Base-by-base conservation (phyloP, 257 asterid species). In the Jacaranda copaia region DNA sequence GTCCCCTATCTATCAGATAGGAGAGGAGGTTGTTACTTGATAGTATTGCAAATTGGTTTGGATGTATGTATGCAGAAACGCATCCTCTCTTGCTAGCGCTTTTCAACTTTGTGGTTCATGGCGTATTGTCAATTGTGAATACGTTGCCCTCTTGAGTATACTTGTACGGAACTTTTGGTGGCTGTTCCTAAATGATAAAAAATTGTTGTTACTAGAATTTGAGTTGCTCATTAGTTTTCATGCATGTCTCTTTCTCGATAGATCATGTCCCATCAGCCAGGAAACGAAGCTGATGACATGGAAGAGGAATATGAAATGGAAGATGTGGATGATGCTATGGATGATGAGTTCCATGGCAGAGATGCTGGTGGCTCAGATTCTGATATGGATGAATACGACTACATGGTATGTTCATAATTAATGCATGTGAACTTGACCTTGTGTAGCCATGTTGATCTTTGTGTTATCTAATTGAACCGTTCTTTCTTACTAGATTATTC, bases 231-330 rank as follows among this genome's bases (percentile, higher is more conserved):
- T 45, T 68, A 43, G 43, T 36, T 76, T 8, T 25, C 4, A 11
- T 52, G 75, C 73, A 60, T 79, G 86, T 84, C 52, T 81, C 77
- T 49, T 84, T 69, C 35, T 68, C 72, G 51, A 80, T 83, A 77
- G 82, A 88, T 83, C 84, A 90, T 94, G 97, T 86, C 96, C 42
- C 78, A 88, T 72, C 84, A 82, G 53, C 87, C 81, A 72, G 93
- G 66, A 59, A 87, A 88, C 35, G 88, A 86, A 59, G 94, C 88
- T 75, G 97, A 89, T 42, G 91, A 85, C 79, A 82, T 92, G 93
- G 98, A 86, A 68, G 96, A 92, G 66, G 98, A 90, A 69, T 89
- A 89, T 75, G 97, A 92, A 72, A 88, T 89, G 94, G 98, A 92
- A 72, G 91, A 89, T 77, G 85, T 87, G 7, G 96, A 94, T 58